Evolutionary conservation across 306 rosid species (phyloP).

Genomic region (Trifolium pratense): DNA sequence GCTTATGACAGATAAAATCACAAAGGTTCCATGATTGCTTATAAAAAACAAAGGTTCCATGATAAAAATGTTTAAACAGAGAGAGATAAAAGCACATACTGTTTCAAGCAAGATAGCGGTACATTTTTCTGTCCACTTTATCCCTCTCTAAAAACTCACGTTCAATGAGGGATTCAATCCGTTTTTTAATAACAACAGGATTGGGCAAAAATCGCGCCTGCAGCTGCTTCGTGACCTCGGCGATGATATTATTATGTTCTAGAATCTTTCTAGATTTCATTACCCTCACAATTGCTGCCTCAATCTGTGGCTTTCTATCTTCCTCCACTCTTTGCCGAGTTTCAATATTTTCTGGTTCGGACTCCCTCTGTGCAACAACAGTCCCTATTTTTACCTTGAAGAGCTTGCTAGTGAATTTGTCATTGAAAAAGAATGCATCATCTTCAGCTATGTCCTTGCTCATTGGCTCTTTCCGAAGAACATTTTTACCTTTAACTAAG

Average conservation of each 20-base stretch:
- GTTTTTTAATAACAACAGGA: constrained; percentile 57
- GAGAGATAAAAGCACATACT: constrained; percentile 25
- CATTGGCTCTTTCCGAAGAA: constrained; percentile 64
- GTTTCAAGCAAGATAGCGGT: constrained; percentile 62
- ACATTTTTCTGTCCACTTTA: constrained; percentile 58
- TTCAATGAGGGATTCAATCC: constrained; percentile 67
- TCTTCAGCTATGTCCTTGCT: constrained; percentile 65
- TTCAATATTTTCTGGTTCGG: constrained; percentile 63
- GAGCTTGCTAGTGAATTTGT: constrained; percentile 61
- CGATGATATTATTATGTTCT: constrained; percentile 59
- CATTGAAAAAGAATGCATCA: constrained; percentile 54
- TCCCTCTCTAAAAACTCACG: constrained; percentile 65
- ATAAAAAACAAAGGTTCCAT: background rate
- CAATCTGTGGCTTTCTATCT: constrained; percentile 67
- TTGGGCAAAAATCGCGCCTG: constrained; percentile 60
- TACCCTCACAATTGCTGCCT: constrained; percentile 66
- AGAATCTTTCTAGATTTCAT: constrained; percentile 59
- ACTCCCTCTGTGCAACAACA: constrained; percentile 64
- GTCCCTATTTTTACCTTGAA: constrained; percentile 67
- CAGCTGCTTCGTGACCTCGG: constrained; percentile 68
- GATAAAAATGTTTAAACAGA: constrained; percentile 31
- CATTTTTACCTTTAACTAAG: constrained; percentile 60
- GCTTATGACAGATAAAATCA: constrained; percentile 45
- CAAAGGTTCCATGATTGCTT: constrained; percentile 30
- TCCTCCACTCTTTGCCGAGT: constrained; percentile 66